Conservation (phyloP, 768 basidiomycete genomes). For the Psilocybe cyanescens region DNA sequence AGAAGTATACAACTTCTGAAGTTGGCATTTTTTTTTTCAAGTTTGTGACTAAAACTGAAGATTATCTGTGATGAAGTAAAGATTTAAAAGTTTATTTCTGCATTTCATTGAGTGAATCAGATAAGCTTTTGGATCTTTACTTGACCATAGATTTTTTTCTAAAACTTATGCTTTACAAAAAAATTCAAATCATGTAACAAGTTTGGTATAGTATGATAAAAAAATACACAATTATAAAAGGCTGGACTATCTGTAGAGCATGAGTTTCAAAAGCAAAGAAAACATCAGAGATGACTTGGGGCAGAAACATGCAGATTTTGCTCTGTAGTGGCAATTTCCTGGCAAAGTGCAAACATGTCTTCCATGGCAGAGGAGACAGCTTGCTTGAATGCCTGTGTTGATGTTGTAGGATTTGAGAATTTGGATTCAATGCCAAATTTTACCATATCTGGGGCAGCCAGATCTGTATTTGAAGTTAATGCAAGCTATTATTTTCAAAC, state of each 20-base stretch:
- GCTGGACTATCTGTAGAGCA: too few species aligned
- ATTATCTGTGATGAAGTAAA: slow-evolving; percentile 8
- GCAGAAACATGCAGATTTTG: background rate
- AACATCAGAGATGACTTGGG: slow-evolving; percentile 34
- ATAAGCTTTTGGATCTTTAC: slow-evolving; percentile 1
- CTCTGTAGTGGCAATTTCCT: slow-evolving; percentile 19
- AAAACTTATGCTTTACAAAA: slow-evolving; percentile 3
- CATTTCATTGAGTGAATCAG: background rate
- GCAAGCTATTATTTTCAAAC: background rate
- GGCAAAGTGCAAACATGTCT: slow-evolving; percentile 70
- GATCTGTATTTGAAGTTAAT: slow-evolving; percentile 51
- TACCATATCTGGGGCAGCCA: slow-evolving; percentile 75
- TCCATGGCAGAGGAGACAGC: slow-evolving; percentile 63
- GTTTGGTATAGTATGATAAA: background rate
- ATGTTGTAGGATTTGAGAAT: slow-evolving; percentile 66
- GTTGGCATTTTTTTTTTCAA: background rate
- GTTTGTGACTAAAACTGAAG: background rate
- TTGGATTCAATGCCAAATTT: slow-evolving; percentile 97
- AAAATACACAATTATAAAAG: background rate
- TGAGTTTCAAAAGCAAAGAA: background rate
- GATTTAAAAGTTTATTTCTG: slow-evolving; percentile 1
- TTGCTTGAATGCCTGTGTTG: slow-evolving; percentile 68
- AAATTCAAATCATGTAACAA: background rate
- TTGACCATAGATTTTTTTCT: slow-evolving; percentile 1
- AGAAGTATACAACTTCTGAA: slow-evolving; percentile 33